A percentile compares a stretch with the other conserved stretches of the same genome.
Evolutionary conservation across 495 filamentous ascomycete genomes (phyloP).

Genomic region (Neurospora sp.): DNA sequence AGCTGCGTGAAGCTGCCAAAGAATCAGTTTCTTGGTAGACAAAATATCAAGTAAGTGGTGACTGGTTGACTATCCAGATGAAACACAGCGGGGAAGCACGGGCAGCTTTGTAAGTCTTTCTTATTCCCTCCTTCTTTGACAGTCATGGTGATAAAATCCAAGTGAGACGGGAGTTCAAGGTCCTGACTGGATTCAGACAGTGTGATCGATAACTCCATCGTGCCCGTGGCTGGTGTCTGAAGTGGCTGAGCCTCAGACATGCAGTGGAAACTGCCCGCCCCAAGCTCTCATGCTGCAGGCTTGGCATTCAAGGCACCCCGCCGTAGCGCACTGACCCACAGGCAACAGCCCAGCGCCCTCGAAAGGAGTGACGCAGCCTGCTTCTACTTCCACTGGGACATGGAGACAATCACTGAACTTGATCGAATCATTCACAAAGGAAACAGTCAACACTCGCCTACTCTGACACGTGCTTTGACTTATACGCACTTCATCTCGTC

Average conservation of each 20-base stretch:
- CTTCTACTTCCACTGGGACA: neutral
- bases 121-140: neutral
- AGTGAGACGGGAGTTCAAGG: neutral
- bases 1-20: neutral
- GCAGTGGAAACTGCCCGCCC: neutral
- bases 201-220: neutral
- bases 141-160: neutral
- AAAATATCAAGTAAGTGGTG: neutral
- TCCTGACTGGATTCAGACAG: neutral
- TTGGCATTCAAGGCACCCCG: neutral
- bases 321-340: neutral
- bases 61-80: neutral
- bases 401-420: neutral
- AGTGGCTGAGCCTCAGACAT: neutral
- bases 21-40: neutral
- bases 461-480: neutral
- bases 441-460: neutral
- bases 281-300: neutral
- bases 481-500: conserved; percentile 13
- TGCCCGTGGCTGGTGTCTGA: neutral
- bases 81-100: neutral
- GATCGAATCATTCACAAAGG: neutral
- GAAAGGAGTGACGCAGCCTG: conserved; percentile 10
- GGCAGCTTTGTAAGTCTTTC: neutral
- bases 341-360: neutral